Percentiles rank a stretch among this genome's conserved stretches.
Conservation (phyloP, 2,329 filamentous ascomycete genomes). For the Colletotrichum cereale region DNA sequence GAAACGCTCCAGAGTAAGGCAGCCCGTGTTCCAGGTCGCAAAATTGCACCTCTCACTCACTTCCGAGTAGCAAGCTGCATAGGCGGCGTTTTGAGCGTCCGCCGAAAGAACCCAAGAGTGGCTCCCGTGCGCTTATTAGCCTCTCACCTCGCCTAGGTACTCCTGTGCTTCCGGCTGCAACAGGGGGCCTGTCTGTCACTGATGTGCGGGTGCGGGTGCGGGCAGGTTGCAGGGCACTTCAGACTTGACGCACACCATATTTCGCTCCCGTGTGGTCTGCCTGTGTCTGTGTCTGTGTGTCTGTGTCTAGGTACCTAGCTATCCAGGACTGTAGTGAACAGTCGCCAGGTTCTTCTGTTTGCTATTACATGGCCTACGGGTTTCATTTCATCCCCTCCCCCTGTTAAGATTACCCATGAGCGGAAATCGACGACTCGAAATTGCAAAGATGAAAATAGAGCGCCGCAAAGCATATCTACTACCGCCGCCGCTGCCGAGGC, state of each 20-base stretch:
- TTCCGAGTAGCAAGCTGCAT: not conserved
- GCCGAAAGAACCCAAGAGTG: conserved; percentile 4
- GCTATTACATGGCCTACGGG: not conserved
- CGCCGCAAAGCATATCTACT: not conserved
- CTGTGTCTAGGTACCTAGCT: not conserved
- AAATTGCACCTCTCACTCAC: not conserved
- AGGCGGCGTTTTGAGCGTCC: conserved; percentile 1
- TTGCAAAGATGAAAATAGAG: not conserved
- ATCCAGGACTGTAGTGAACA: not conserved
- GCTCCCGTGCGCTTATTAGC: conserved; percentile 34
- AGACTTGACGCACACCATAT: conserved; percentile 15
- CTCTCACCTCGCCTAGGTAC: conserved; percentile 11
- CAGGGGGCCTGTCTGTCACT: conserved; percentile 17
- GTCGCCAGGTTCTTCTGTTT: not conserved
- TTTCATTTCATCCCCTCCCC: not conserved
- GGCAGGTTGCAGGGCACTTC: not conserved
- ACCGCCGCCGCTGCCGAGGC: not conserved
- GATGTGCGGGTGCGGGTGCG: not conserved
- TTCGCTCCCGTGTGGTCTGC: conserved; percentile 1
- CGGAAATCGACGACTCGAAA: not conserved
- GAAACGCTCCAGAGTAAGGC: not conserved
- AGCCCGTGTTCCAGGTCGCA: conserved; percentile 5
- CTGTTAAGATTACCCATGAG: not conserved
- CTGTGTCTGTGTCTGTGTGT: not conserved
- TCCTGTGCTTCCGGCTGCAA: conserved; percentile 32